Evolutionary conservation across 1,139 yeast genomes (phyloP), one percentile per base, ranked within the genome.

Genomic region (Lodderomyces metapsilosis): DNA sequence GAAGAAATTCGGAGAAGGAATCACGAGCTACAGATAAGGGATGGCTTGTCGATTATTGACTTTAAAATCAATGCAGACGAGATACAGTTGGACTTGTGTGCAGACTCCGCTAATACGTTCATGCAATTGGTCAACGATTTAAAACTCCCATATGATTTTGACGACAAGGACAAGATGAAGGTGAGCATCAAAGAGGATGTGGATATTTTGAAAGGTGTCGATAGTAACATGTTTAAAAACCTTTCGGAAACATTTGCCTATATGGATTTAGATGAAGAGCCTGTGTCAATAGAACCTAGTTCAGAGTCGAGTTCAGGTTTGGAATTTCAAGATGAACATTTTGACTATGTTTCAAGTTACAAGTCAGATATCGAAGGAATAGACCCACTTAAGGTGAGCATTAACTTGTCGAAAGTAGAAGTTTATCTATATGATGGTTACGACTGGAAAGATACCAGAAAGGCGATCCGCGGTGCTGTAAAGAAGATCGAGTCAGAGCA

Each of bases 401-500:
- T 71, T 5, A 68, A 66, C 43, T 53, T 75, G 8, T 57, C 70
- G 5, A 71, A 68, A 36, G 59, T 73, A 0, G 61, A 61, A 3
- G 63, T 92, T 45, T 80, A 76, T 44, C 62, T 92, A 32, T 82
- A 78, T 57, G 98, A 92, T 64, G 99, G 99, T 0, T 92, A 83
- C 56, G 98, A 92, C 57, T 89, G 98, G 96, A 77, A 77, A 43
- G 80, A 79, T 38, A 88, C 98, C 0, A 71, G 95, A 46, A 73
- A 71, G 33, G 72, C 80, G 0, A 83, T 92, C 21, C 68, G 74
- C 17, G 76, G 73, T 5, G 87, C 88, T 0, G 83, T 91, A 0
- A 74, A 73, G 42, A 63, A 76, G 27, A 78, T 86, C 11, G 88
- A 84, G 50, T 66, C 62, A 10, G 73, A 67, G 40, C 46, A 43